phyloP scores from a whole-genome alignment of 2,329 filamentous ascomycete genomes.

The Beauveria australis region DNA sequence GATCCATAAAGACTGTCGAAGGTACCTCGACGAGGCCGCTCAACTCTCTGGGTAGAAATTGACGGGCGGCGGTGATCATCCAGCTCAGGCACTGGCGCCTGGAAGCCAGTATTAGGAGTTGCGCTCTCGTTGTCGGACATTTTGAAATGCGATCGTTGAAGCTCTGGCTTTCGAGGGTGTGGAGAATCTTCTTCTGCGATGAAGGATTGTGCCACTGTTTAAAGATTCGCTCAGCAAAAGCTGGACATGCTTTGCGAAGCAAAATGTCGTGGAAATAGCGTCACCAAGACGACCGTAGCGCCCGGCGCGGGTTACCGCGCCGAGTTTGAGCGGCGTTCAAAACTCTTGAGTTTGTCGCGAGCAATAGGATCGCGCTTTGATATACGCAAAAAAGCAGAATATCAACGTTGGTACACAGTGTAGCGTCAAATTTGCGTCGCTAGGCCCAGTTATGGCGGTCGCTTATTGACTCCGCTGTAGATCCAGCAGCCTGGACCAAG shows the following conservation, averaged over 20 bases:
- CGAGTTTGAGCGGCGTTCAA: slow-evolving; percentile 16
- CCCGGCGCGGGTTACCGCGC: slow-evolving; percentile 13
- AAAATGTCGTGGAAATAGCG: background rate
- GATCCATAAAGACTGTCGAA: slow-evolving; percentile 61
- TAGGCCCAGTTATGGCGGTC: slow-evolving; percentile 77
- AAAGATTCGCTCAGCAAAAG: slow-evolving; percentile 28
- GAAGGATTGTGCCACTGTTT: background rate
- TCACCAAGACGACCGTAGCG: background rate
- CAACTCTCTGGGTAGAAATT: slow-evolving; percentile 49
- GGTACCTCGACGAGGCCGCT: slow-evolving; percentile 60
- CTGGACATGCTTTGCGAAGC: background rate
- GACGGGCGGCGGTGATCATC: slow-evolving; percentile 77
- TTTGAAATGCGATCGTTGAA: slow-evolving; percentile 30
- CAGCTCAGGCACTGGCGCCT: slow-evolving; percentile 68
- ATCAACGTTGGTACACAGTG: background rate
- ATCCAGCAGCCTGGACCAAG: slow-evolving; percentile 89
- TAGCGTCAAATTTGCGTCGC: slow-evolving; percentile 10
- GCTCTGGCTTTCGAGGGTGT: background rate
- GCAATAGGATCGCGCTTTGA: background rate
- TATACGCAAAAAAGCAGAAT: background rate
- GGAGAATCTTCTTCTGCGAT: background rate
- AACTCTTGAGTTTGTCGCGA: background rate
- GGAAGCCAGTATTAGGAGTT: slow-evolving; percentile 54
- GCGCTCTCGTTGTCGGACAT: slow-evolving; percentile 63
- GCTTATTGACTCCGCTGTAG: slow-evolving; percentile 93